Base-by-base conservation (phyloP, 2,329 filamentous ascomycete species). In the Stagonosporopsis cucurbitacearum region DNA sequence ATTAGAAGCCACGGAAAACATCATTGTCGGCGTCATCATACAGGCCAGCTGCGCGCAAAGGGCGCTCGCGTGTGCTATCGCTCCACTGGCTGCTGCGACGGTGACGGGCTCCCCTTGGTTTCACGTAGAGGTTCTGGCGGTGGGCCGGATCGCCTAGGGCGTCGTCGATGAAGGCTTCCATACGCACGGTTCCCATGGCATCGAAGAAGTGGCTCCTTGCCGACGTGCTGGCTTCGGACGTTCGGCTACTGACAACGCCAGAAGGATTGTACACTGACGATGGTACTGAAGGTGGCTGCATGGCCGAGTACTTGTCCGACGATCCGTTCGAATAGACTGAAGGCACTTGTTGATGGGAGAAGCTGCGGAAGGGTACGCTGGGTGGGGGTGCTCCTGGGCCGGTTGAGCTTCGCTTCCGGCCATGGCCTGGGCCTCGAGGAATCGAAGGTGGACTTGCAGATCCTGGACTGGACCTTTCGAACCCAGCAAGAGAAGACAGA, bases 91-190 rank as follows among this genome's bases (percentile, higher is more conserved):
- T 75, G 48, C 70, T 73, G 25, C 65, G 63, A 13, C 68, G 64
- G 39, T 73, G 68, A 39, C 71, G 68, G 5, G 65, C 64, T 50
- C 67, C 63, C n/a, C 64, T 65, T 23, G 65, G 43, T 35, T 64
- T 61, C 13, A 58, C 50, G 28, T 46, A 26, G n/a, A 63, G 51
- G 17, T 52, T 57, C 28, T 49, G 48, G 17, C 55, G 46, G 26
- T 61, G 56, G 33, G 58, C 62, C 8, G 60, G 53, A 23, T 72
- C 71, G 6, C 65, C 65, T 4, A 75, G 53, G 25, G 70, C 72
- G 30, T 79, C 78, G 61, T 87, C 84, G 64, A 99, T 96, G 74
- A 98, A 99, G 0, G 95, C 95, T 75, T 98, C 94, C 94, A 99
- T 98, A 25, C 95, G 87, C 42, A 98, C 87, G 2, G 93, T 98